Conservation (phyloP, 1,284 basidiomycete species). For the Cronartium quercuum region DNA sequence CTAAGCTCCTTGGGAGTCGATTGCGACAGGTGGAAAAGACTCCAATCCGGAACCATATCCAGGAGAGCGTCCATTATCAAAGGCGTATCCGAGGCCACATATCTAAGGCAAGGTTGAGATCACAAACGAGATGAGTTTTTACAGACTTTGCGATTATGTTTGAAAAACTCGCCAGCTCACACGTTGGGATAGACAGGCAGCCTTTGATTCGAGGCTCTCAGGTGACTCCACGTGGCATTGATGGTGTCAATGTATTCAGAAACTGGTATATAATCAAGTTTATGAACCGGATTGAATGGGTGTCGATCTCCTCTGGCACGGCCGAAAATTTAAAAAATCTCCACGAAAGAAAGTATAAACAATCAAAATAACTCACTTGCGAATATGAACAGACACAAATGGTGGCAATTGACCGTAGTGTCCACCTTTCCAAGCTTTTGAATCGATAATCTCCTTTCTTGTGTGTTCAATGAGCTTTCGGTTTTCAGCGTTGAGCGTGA, state of each 20-base stretch:
- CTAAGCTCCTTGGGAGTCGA: neutral
- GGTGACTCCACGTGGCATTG: slow-evolving; percentile 30
- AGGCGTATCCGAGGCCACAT: slow-evolving; percentile 35
- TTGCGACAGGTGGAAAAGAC: slow-evolving; percentile 27
- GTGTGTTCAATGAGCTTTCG: slow-evolving; percentile 17
- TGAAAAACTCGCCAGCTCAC: neutral
- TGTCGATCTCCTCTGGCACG: slow-evolving; percentile 27
- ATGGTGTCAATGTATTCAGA: slow-evolving; percentile 21
- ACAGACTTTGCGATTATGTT: neutral
- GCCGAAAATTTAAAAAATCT: neutral
- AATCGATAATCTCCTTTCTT: slow-evolving; percentile 21
- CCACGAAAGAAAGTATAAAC: neutral
- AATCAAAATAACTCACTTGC: slow-evolving; percentile 25
- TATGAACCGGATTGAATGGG: slow-evolving; percentile 26
- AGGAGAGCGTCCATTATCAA: slow-evolving; percentile 5
- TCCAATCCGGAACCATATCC: slow-evolving; percentile 15
- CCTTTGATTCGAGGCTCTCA: neutral
- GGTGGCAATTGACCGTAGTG: slow-evolving; percentile 9
- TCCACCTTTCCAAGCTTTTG: slow-evolving; percentile 9
- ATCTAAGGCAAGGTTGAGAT: slow-evolving; percentile 1
- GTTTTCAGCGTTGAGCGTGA: slow-evolving; percentile 6
- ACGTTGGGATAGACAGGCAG: slow-evolving; percentile 33
- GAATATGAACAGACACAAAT: slow-evolving; percentile 35
- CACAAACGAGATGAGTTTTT: neutral
- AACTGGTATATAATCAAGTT: slow-evolving; percentile 34